These are phyloP conservation scores for Bretschneidera sinensis DNA, from an alignment of 345 rosid species.

Conservation along the genomic window DNA sequence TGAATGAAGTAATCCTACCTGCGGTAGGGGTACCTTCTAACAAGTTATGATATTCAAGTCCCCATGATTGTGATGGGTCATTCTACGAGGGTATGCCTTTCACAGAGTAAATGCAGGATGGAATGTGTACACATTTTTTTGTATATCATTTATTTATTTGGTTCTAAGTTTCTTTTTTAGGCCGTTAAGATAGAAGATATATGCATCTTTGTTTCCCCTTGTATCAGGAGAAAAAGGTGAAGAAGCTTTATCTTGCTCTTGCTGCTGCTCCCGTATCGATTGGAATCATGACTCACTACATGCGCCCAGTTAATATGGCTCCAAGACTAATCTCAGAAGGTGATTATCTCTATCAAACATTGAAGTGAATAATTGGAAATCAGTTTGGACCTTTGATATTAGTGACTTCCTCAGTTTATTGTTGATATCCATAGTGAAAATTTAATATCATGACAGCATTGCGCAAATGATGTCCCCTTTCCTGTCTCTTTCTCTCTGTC, in stretches of 20 bases:
- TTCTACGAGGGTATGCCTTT: constrained; percentile 4
- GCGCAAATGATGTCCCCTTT: not conserved
- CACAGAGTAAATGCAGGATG: not conserved
- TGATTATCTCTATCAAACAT: constrained; percentile 20
- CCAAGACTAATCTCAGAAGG: constrained; percentile 87
- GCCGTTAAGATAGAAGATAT: too few relatives aligned
- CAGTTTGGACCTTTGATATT: not conserved
- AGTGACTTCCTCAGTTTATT: not conserved
- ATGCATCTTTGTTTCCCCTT: not conserved
- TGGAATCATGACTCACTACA: constrained; percentile 81
- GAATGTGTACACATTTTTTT: not conserved
- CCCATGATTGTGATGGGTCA: not conserved
- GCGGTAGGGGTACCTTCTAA: not conserved
- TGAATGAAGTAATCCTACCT: not conserved
- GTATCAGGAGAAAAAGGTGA: constrained; percentile 64
- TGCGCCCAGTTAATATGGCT: constrained; percentile 81
- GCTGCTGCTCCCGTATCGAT: constrained; percentile 68
- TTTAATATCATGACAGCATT: too few relatives aligned
- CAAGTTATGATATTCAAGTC: not conserved
- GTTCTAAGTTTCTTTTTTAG: not conserved
- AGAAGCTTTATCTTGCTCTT: constrained; percentile 88
- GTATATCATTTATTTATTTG: not conserved
- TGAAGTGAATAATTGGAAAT: not conserved
- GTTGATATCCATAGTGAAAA: not conserved
- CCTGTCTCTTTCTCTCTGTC: too few relatives aligned